Base-by-base conservation (phyloP, 2,329 filamentous ascomycete genomes). In the Leptographium flavum region DNA sequence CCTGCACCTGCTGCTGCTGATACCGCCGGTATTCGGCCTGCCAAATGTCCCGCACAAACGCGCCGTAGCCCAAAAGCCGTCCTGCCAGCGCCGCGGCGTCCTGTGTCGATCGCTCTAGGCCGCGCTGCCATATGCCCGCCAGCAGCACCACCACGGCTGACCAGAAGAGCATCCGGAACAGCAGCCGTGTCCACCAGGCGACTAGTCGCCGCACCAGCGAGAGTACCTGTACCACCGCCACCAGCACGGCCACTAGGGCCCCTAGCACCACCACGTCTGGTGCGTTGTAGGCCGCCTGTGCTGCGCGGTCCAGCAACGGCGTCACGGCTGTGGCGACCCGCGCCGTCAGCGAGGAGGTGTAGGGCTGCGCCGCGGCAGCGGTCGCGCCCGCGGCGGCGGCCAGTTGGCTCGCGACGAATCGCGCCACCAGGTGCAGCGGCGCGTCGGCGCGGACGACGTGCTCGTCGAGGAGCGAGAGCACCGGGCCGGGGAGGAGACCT, bases 151-250 rank as follows among this genome's bases (percentile, higher is more conserved):
- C 63, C 3, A 88, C 53, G 2, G 65, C 59, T 1, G 71, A 72
- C 76, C 79, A 92, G 51, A 87, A 76, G 2, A 74, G 59, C 36
- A 87, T 53, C 22, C 73, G 65, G 50, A 85, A 60, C 11, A 70
- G 69, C 45, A 94, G 57, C n/a, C 73, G 67, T 43, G 87, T 74
- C 77, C 86, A 87, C 66, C 80, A 93, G 57, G 87, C 66, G 47
- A 94, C 69, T 19, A 86, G 64, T 49, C 85, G 74, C 49, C 79
- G 77, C 17, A 87, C 66, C 65, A 83, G 81, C 51, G 81, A 64
- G 36, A 92, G 67, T 46, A 88, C 59, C 57, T 87, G 68, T 43
- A 90, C 61, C 45, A 79, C 63, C 27, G 79, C 53, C 38, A 81
- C 62, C 4, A 84, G 65, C 9, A 79, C 55, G 14, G 68, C 65